Base-by-base conservation (phyloP, 1,284 basidiomycete species). In the Rhodotorula sp. region DNA sequence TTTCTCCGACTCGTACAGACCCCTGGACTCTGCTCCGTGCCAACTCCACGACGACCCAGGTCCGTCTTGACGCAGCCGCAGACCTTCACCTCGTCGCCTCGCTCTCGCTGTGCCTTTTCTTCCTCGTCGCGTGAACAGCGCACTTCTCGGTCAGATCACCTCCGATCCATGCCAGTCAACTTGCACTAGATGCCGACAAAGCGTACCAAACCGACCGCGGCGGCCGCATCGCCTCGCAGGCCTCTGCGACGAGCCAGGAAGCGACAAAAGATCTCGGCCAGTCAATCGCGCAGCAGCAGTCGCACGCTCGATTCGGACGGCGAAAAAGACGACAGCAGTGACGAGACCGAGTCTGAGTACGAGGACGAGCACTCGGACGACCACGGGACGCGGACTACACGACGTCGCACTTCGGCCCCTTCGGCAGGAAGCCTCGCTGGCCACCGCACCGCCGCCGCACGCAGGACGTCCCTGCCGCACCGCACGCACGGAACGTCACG, bases 321-420 rank as follows among this genome's bases (percentile, higher is more conserved):
- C 14, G 63, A 58, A 14, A 18, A 59, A 26, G 29, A 21, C 18
- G 29, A 61, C 23, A 34, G 18, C 3, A 49, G 12, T 7, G 43
- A 58, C 48, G 51, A 49, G 15, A 68, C 67, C 49, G 67, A 63
- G 8, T 63, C 61, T 12, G 67, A 68, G 39, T 68, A 58, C 57
- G 67, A 68, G 39, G 67, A 68, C 56, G 67, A 59, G 26, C 23
- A 54, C 20, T 34, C 29, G 18, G 48, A 39, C 29, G n/a, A 21
- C 43, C 31, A 23, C 31, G n/a, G 20, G 49, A 26, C 31, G 49
- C 12, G 4, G 23, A 1, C 14, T 2, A 18, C n/a, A 7, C 46
- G n/a, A 5, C 57, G 56, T 14, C 56, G 66, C 8, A 58, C 56
- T 12, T 62, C 67, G 3, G 60, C 66, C 4, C 34, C 67, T 7